Evolutionary conservation across 1,284 basidiomycete species (phyloP).

Genomic region (Gomphus bonarii): DNA sequence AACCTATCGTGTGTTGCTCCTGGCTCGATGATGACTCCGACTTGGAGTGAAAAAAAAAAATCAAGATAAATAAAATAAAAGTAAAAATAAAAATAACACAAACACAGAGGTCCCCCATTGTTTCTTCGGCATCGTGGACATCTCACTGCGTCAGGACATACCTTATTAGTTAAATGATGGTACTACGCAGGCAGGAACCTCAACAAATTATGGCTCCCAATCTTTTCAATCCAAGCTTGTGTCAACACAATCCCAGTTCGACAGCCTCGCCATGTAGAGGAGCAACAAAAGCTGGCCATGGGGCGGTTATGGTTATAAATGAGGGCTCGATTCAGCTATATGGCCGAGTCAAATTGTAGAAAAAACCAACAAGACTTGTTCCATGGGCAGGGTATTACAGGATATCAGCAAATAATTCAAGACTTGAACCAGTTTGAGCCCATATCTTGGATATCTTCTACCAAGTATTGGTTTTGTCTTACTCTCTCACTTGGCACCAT

Average conservation of each 20-base stretch:
- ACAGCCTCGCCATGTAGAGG: neutral
- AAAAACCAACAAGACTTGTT: too few relatives aligned
- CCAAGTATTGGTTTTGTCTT: too few relatives aligned
- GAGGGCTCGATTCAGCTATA: too few relatives aligned
- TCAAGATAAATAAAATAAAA: neutral
- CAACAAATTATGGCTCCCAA: neutral
- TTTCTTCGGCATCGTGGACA: neutral
- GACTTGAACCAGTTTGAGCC: too few relatives aligned
- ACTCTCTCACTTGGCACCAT: too few relatives aligned
- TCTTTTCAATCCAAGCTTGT: neutral
- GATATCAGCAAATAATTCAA: too few relatives aligned
- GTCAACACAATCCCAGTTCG: neutral
- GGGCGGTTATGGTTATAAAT: too few relatives aligned
- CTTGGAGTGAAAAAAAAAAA: slow-evolving; percentile 15
- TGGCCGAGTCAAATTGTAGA: too few relatives aligned
- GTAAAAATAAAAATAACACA: too few relatives aligned
- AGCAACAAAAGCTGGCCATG: too few relatives aligned
- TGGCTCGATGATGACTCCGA: slow-evolving; percentile 27
- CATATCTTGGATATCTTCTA: too few relatives aligned
- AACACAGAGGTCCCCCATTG: neutral
- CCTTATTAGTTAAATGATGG: neutral
- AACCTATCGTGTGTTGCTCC: slow-evolving; percentile 49
- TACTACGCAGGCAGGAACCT: neutral
- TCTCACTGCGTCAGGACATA: neutral
- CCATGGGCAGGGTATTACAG: too few relatives aligned